phyloP scores from a whole-genome alignment of 169 alveolate species.

The Babesia ovis region DNA sequence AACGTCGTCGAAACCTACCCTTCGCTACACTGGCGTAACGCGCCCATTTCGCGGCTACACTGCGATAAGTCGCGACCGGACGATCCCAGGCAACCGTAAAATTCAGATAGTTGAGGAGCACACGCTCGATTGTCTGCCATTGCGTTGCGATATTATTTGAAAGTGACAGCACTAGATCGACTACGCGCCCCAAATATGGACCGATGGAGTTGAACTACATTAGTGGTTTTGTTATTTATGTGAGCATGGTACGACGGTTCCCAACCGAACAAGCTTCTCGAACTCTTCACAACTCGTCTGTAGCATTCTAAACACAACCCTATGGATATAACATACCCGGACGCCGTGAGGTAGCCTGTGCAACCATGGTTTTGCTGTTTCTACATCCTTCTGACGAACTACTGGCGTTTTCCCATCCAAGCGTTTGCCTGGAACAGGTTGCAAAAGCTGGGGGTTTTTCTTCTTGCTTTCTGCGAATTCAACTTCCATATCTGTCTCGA shows the following conservation, averaged over 20 bases:
- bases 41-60: conserved; percentile 36
- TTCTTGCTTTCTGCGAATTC: conserved; percentile 82
- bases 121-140: conserved; percentile 57
- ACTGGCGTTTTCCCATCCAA: conserved; percentile 57
- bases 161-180: not conserved
- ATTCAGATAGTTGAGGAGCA: conserved; percentile 37
- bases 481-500: conserved; percentile 94
- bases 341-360: conserved; percentile 74
- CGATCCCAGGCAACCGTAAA: conserved; percentile 55
- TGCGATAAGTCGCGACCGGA: conserved; percentile 62
- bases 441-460: conserved; percentile 1
- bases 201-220: not conserved
- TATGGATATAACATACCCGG: conserved; percentile 49
- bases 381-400: conserved; percentile 3
- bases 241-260: conserved; percentile 74
- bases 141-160: not conserved
- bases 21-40: conserved; percentile 52
- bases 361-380: conserved; percentile 68
- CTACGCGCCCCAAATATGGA: not conserved
- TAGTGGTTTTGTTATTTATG: conserved; percentile 52
- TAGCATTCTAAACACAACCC: not conserved
- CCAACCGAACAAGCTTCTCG: conserved; percentile 72
- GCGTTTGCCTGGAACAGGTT: conserved; percentile 40
- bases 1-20: conserved; percentile 12
- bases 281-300: conserved; percentile 78